phyloP scores from a whole-genome alignment of 2,329 filamentous ascomycete species.

The Onygena corvina region DNA sequence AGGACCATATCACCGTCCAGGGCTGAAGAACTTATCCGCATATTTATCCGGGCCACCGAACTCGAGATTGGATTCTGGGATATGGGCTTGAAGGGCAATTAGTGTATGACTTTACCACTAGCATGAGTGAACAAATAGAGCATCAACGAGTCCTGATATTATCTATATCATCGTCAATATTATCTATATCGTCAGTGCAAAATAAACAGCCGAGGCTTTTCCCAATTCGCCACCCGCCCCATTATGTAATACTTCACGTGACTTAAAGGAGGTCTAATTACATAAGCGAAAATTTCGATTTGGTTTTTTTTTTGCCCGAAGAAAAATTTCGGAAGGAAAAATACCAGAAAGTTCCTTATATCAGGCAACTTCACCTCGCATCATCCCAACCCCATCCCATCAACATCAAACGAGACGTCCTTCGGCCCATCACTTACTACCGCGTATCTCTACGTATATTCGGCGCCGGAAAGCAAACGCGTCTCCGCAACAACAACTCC shows the following conservation, averaged over 20 bases:
- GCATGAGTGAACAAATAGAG: too few relatives aligned
- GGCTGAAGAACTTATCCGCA: conserved; percentile 68
- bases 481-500: neutral
- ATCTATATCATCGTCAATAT: too few relatives aligned
- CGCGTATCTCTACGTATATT: conserved; percentile 12
- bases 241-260: neutral
- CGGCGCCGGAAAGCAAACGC: too few relatives aligned
- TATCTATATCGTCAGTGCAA: too few relatives aligned
- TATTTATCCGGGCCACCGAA: conserved; percentile 78
- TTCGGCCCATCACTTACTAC: neutral
- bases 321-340: neutral
- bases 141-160: too few relatives aligned
- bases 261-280: too few relatives aligned
- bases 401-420: neutral
- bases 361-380: neutral
- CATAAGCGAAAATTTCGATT: neutral
- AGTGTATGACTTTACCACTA: neutral
- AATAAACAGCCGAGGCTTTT: too few relatives aligned
- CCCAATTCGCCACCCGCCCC: too few relatives aligned
- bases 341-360: neutral
- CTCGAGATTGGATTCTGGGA: conserved; percentile 67
- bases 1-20: conserved; percentile 58
- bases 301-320: neutral
- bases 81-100: conserved; percentile 42
- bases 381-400: neutral